Evolutionary conservation across 805 yeast species (phyloP).

Genomic region (Yamadazyma sp.): DNA sequence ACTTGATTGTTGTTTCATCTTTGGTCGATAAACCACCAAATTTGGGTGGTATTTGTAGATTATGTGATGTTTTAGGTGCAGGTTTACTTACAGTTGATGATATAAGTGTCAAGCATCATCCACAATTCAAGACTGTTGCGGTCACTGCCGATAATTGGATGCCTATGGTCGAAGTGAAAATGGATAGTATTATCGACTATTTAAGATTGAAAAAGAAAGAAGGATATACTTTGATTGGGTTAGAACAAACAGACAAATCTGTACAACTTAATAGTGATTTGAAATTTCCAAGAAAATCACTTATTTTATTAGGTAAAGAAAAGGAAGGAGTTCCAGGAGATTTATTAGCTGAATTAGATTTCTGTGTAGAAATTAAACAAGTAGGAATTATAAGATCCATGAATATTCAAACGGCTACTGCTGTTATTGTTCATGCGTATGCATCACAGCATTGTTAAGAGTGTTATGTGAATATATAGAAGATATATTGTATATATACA

Average conservation of each 20-base stretch:
- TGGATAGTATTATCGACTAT: slow-evolving; percentile 50
- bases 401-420: slow-evolving; percentile 97
- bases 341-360: slow-evolving; percentile 73
- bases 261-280: slow-evolving; percentile 60
- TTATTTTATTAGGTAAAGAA: slow-evolving; percentile 80
- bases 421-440: slow-evolving; percentile 89
- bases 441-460: slow-evolving; percentile 59
- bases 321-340: slow-evolving; percentile 91
- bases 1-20: slow-evolving; percentile 87
- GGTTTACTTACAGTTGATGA: slow-evolving; percentile 78
- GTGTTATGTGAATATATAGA: neutral
- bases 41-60: slow-evolving; percentile 88
- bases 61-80: slow-evolving; percentile 91
- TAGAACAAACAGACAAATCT: slow-evolving; percentile 93
- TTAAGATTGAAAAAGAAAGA: slow-evolving; percentile 60
- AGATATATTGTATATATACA: neutral
- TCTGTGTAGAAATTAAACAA: slow-evolving; percentile 88
- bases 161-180: slow-evolving; percentile 81
- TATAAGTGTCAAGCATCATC: slow-evolving; percentile 53
- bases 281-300: slow-evolving; percentile 73
- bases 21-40: slow-evolving; percentile 91
- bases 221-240: slow-evolving; percentile 84
- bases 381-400: slow-evolving; percentile 89
- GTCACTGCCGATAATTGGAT: slow-evolving; percentile 95
- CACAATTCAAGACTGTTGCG: slow-evolving; percentile 82